Evolutionary conservation across 805 yeast species (phyloP).

Genomic region (Sugiyamaella qingdaonensis): DNA sequence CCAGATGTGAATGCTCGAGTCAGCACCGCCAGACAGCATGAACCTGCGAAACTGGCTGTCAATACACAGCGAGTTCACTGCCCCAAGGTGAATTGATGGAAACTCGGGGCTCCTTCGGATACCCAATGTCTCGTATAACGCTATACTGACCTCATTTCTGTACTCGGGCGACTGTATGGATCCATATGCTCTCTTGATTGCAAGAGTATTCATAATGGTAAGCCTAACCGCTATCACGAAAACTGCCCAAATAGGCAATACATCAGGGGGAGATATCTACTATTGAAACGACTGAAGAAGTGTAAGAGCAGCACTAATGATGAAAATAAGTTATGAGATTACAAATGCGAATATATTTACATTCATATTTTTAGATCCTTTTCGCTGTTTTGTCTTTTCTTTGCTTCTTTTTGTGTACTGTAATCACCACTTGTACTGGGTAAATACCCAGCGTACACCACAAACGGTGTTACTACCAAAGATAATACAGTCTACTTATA

Average conservation of each 20-base stretch:
- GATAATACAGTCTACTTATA: no score
- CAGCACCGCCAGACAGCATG: conserved; percentile 69
- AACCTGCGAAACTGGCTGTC: conserved; percentile 46
- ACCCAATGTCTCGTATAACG: conserved; percentile 14
- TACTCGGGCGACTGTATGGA: neutral
- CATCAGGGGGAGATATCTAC: no score
- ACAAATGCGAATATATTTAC: no score
- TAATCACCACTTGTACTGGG: no score
- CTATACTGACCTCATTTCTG: neutral
- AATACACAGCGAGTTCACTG: conserved; percentile 58
- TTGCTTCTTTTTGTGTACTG: no score
- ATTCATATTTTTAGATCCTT: no score
- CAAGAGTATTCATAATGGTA: neutral
- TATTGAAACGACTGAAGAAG: no score
- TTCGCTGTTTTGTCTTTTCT: no score
- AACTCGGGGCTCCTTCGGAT: conserved; percentile 14
- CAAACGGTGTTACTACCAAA: no score
- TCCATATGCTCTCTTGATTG: neutral
- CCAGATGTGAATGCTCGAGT: conserved; percentile 66
- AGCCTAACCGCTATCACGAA: conserved; percentile 4
- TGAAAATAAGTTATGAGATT: no score
- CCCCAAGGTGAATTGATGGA: conserved; percentile 32
- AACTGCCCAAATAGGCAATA: neutral
- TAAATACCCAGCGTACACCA: no score
- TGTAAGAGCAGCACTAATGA: no score